Base-by-base conservation (phyloP, 345 rosid species). In the Camelina neglecta region DNA sequence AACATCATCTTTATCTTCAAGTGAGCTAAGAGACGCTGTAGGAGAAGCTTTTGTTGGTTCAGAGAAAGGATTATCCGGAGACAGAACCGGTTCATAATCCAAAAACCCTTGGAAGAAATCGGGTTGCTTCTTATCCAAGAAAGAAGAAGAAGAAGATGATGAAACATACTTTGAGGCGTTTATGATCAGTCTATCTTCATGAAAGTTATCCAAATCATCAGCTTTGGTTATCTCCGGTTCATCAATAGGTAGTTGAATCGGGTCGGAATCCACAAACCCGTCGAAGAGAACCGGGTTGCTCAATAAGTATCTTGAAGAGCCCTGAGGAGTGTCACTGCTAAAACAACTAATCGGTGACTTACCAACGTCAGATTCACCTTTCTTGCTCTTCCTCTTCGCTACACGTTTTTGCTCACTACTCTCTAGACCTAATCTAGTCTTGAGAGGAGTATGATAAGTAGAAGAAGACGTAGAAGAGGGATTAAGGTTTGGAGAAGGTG, bases 121-220 rank as follows among this genome's bases (percentile, higher is more conserved):
- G 65, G 59, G 66, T 91, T 90, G 50, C 93, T 81, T 79, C 66
- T 79, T 73, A 44, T 54, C 78, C 81, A 73, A 67, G 78, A 73
- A 79, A 73, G 74, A 67, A 36, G 59, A n/a, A 71, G 89, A 71
- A 11, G 90, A 67, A 5, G 80, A 63, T 55, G 90, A 69, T 58
- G 89, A 69, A 6, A 89, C 80, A 80, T 87, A 84, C 76, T 88
- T 87, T 1, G 97, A 76, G 0, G 97, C 78, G 70, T 79, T 73
- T 67, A 79, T 73, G 9, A 79, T 50, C 31, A 73, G 20, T 15
- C 39, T 63, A 23, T 78, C 81, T 35, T 59, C 77, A 15, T 71
- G 65, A 45, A 18, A 11, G 13, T 45, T 44, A 16, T 60, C 66
- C 35, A 45, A 73, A 41, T 35, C 70, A 41, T 33, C 70, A 18